Evolutionary conservation across 2,329 filamentous ascomycete species (phyloP).

Genomic region (Calcarisporium arbuscula): DNA sequence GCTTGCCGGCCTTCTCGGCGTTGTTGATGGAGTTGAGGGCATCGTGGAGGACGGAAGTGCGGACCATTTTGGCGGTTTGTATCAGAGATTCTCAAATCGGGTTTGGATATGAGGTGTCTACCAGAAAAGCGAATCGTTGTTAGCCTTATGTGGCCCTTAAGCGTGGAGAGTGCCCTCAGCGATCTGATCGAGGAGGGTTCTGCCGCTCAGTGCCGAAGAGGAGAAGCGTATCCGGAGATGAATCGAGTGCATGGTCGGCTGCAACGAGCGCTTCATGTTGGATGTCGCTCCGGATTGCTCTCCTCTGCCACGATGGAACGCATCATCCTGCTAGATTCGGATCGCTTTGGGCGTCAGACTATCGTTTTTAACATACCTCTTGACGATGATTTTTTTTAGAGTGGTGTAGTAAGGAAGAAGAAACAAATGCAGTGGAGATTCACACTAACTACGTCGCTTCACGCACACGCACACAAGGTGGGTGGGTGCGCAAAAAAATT

Average conservation of each 20-base stretch:
- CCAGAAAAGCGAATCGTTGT: conserved; percentile 33
- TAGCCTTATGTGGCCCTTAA: conserved; percentile 59
- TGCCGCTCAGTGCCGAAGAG: conserved; percentile 61
- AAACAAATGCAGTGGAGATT: too few species aligned
- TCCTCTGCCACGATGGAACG: conserved; percentile 50
- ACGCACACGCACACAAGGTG: not conserved
- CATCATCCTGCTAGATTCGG: conserved; percentile 32
- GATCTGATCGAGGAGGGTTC: conserved; percentile 54
- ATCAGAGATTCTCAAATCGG: conserved; percentile 74
- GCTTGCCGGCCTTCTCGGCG: conserved; percentile 99
- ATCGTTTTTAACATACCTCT: conserved; percentile 38
- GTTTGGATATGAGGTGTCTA: conserved; percentile 60
- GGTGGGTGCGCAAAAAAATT: conserved; percentile 14
- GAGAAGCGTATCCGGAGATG: conserved; percentile 53
- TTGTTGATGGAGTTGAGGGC: conserved; percentile 99
- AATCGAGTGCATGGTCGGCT: conserved; percentile 3
- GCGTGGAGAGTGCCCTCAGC: conserved; percentile 64
- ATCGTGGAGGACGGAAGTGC: conserved; percentile 99
- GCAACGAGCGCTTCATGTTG: conserved; percentile 13
- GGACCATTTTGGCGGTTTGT: conserved; percentile 85
- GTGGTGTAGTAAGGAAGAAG: conserved; percentile 11
- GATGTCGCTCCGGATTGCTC: conserved; percentile 48
- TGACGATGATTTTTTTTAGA: conserved; percentile 13
- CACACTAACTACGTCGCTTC: too few species aligned
- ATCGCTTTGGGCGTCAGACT: conserved; percentile 20